Conservation (phyloP, 2,329 filamentous ascomycete genomes). For the Penicillium sp. region DNA sequence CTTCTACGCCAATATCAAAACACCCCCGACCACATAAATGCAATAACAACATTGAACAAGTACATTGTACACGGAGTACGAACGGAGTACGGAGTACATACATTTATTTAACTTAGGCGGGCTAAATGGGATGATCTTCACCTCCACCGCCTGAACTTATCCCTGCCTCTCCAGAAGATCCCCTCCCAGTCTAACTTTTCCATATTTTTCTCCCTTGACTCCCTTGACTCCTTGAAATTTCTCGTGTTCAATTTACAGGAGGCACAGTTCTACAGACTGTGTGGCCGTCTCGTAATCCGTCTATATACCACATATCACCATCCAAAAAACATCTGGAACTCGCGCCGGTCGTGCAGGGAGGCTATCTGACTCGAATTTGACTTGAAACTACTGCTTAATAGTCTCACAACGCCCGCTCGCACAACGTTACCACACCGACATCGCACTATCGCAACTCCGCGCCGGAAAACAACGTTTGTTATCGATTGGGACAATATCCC, state of each 20-base stretch:
- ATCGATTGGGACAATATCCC: background rate
- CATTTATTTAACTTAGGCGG: background rate
- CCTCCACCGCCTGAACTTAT: constrained; percentile 26
- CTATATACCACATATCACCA: constrained; percentile 2
- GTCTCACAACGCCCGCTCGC: background rate
- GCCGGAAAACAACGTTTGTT: background rate
- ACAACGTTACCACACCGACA: background rate
- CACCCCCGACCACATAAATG: background rate
- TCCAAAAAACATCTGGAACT: constrained; percentile 11
- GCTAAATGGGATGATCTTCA: constrained; percentile 17
- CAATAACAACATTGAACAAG: background rate
- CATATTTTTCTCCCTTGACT: background rate
- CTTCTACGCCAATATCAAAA: background rate
- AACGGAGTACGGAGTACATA: background rate
- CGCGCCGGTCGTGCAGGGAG: constrained; percentile 25
- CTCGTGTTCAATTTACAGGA: background rate
- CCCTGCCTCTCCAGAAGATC: constrained; percentile 22
- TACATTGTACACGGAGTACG: background rate
- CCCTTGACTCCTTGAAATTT: background rate
- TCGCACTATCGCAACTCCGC: background rate
- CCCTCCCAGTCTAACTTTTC: constrained; percentile 6
- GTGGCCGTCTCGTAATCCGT: no score
- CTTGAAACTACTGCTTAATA: background rate
- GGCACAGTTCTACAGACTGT: background rate
- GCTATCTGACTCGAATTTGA: constrained; percentile 8